Percentiles rank a stretch among this genome's conserved stretches.
phyloP scores from a whole-genome alignment of 352 stramenopile genomes.

The Pythium sp. region DNA sequence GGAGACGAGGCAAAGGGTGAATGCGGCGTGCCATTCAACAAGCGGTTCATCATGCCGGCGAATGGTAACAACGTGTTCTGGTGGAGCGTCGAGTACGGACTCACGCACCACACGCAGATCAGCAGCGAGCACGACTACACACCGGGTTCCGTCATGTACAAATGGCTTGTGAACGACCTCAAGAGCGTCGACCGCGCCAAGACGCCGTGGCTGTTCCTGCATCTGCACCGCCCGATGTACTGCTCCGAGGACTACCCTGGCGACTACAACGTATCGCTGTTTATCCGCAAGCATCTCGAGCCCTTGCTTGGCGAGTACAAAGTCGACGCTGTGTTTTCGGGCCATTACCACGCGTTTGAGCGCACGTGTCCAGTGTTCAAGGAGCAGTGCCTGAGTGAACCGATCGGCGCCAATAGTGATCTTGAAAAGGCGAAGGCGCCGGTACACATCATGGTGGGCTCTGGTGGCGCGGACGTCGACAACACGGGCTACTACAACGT shows the following conservation, averaged over 20 bases:
- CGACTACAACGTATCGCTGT: conserved; percentile 65
- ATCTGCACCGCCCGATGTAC: conserved; percentile 90
- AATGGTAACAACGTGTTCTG: conserved; percentile 70
- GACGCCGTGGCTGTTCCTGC: conserved; percentile 92
- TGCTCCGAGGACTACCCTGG: conserved; percentile 58
- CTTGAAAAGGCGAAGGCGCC: conserved; percentile 35
- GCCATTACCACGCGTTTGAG: conserved; percentile 92
- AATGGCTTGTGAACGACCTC: conserved; percentile 87
- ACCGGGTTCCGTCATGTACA: conserved; percentile 79
- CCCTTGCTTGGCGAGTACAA: conserved; percentile 81
- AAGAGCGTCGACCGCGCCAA: conserved; percentile 70
- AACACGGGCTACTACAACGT: conserved; percentile 51
- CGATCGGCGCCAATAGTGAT: conserved; percentile 14
- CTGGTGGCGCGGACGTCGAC: conserved; percentile 75
- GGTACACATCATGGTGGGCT: conserved; percentile 86
- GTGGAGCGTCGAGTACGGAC: conserved; percentile 88
- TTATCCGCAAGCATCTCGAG: conserved; percentile 88
- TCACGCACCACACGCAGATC: conserved; percentile 90
- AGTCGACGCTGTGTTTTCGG: conserved; percentile 89
- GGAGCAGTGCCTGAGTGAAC: conserved; percentile 63
- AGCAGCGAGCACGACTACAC: conserved; percentile 90
- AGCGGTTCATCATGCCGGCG: conserved; percentile 54
- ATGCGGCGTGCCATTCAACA: conserved; percentile 61
- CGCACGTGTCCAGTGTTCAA: conserved; percentile 83
- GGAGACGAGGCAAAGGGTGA: conserved; percentile 54